phyloP scores from a whole-genome alignment of 352 stramenopile genomes.

The Phytophthora tubulina region DNA sequence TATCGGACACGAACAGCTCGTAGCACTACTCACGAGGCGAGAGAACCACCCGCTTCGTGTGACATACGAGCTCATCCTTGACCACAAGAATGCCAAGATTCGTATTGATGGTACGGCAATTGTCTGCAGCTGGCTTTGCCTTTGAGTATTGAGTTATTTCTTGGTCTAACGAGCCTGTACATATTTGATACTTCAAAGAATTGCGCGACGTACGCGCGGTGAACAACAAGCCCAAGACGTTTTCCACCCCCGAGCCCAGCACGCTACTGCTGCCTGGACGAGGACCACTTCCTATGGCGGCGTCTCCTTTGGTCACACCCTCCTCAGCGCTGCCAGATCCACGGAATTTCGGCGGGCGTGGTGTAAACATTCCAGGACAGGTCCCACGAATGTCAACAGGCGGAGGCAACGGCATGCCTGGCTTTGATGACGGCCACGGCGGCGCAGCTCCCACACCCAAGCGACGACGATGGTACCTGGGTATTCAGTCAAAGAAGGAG shows the following conservation, averaged over 20 bases:
- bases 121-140: conserved; percentile 1
- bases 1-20: conserved; percentile 68
- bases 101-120: conserved; percentile 81
- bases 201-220: conserved; percentile 74
- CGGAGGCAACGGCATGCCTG: conserved; percentile 34
- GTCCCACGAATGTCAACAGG: conserved; percentile 34
- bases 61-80: conserved; percentile 97
- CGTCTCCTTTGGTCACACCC: conserved; percentile 78
- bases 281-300: conserved; percentile 83
- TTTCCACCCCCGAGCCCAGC: conserved; percentile 68
- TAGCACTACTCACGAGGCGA: conserved; percentile 62
- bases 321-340: conserved; percentile 53
- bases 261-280: conserved; percentile 78
- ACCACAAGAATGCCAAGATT: conserved; percentile 97
- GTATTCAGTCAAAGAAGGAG: conserved; percentile 99
- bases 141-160: background rate
- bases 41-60: conserved; percentile 90
- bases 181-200: conserved; percentile 44
- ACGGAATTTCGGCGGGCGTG: conserved; percentile 74
- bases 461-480: conserved; percentile 97
- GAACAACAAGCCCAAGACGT: conserved; percentile 84
- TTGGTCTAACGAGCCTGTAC: conserved; percentile 17
- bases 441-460: conserved; percentile 57
- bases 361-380: conserved; percentile 43
- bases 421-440: conserved; percentile 52